Base-by-base conservation (phyloP, 2,329 filamentous ascomycete genomes). In the Dryadomyces quercus-mongolicae region DNA sequence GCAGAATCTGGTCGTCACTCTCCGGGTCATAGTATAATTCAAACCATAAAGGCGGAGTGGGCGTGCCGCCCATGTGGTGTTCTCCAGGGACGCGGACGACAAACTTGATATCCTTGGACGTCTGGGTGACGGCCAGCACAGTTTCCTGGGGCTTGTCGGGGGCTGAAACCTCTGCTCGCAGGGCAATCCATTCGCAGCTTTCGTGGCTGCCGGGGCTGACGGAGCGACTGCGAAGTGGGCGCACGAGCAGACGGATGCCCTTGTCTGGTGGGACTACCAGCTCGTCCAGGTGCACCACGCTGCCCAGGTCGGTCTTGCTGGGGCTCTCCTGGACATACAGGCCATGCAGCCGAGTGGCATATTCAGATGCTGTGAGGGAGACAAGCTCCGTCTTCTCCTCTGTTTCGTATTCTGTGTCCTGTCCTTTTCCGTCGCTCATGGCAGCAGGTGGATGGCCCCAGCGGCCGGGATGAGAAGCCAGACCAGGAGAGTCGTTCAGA, bases 81-180 rank as follows among this genome's bases (percentile, higher is more conserved):
- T 46, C 51, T 55, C 74, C 69, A 44, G 77, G 78, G 55, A 81
- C 77, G 51, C 73, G 70, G 57, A 81, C 76, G 43, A 75, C 76
- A 61, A 81, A 81, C 58, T 79, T 81, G 70, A 80, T 79, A 64
- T 81, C 77, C 61, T 74, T 74, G 57, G 73, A 71, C 5, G 78
- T 81, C 68, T 82, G 78, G 60, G 77, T 80, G 62, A 82, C 78
- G 40, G 78, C 78, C 25, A 82, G 66, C 49, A 81, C 78, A 62
- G 74, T 77, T 64, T 80, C 74, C 57, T 73, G 71, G n/a, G 75
- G 71, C 62, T 74, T 69, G 55, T 75, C 71, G 44, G 74, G 64
- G 18, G 74, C 72, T 42, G 75, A 71, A 42, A 76, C 71, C 62
- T 80, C 76, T 57, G 77, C 74, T 54, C 74, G 76, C 52, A 81